A percentile compares a stretch with the other conserved stretches of the same genome.
phyloP scores from a whole-genome alignment of 2,329 filamentous ascomycete species.

The Exophiala phaeomuriformis region DNA sequence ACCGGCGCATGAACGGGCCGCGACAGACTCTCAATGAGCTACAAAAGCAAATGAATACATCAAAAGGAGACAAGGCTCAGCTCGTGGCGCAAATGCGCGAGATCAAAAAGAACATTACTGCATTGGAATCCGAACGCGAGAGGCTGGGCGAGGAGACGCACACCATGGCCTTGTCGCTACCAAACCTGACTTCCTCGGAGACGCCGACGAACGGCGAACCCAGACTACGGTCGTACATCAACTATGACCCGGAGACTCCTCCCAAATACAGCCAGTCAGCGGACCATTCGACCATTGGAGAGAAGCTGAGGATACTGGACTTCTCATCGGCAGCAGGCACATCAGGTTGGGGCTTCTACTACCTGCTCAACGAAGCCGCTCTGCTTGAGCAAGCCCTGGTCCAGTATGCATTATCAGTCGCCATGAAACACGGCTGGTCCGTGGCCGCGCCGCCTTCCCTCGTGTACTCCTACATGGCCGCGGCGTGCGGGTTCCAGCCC shows the following conservation, averaged over 20 bases:
- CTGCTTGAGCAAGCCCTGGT: conserved; percentile 91
- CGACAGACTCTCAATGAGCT: conserved; percentile 40
- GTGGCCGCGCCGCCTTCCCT: conserved; percentile 78
- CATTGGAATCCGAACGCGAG: conserved; percentile 30
- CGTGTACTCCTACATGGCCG: conserved; percentile 84
- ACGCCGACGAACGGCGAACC: conserved; percentile 60
- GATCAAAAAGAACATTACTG: conserved; percentile 25
- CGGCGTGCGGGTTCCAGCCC: conserved; percentile 89
- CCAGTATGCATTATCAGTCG: conserved; percentile 71
- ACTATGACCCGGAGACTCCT: conserved; percentile 52
- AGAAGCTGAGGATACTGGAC: conserved; percentile 80
- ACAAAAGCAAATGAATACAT: conserved; percentile 36
- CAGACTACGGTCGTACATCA: conserved; percentile 61
- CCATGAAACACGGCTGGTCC: conserved; percentile 67
- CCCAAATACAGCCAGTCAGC: conserved; percentile 35
- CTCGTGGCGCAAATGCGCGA: conserved; percentile 18
- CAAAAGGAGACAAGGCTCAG: conserved; percentile 27
- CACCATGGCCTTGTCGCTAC: conserved; percentile 65
- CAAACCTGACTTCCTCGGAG: conserved; percentile 71
- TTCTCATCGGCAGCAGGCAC: conserved; percentile 74
- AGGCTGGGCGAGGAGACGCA: conserved; percentile 22
- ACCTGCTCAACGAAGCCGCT: conserved; percentile 81
- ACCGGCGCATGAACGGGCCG: conserved; percentile 36
- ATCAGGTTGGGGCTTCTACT: conserved; percentile 97
- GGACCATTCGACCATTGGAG: conserved; percentile 80